Evolutionary conservation across 495 filamentous ascomycete genomes (phyloP), one percentile per base, ranked within the genome.

Genomic region (Xylaria grammica): DNA sequence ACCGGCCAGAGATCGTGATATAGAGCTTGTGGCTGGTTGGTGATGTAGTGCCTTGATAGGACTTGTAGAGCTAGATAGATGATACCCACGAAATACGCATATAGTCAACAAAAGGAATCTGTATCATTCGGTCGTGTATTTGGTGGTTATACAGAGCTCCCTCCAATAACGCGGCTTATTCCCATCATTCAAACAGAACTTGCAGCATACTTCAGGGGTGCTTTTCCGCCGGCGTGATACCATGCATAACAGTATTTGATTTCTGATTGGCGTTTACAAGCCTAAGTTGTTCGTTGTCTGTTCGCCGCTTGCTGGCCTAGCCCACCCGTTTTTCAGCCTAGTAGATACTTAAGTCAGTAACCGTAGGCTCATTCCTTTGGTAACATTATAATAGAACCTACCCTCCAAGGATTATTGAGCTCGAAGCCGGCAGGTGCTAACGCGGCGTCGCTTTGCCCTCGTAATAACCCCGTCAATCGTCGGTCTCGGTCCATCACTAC

Each of bases 401-500:
- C 81, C 85, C 86, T 94, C 96, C 96, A 99, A 30, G 92, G 90
- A 77, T 97, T 97, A 85, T 89, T 97, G 70, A 97, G 69, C 72
- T 97, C 94, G 81, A 96, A 99, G 38, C 93, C 94, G 44, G 84
- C 79, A 17, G 95, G 96, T 38, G 95, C 95, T 62, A 81, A 75
- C 52, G 86, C 81, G 53, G 88, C 89, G 78, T 94, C 90, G 68
- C 88, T 90, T 77, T 99, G 95, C 42, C 93, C 96, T 80, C 96
- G 85, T 70, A 90, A 69, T 53, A 75, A 85, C 65, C 95, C 95
- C 53, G 95, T 99, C 75, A 99, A 84, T 73, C 95, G 85, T 68
- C 89, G 81, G 75, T 99, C 95, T 72, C 95, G 87, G 62, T 97
- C 90, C 93, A 98, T 97, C 96, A 99, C 95, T 98, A 68, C 68